These are phyloP conservation scores for Zygosaccharomyces lentus DNA, from an alignment of 805 yeast species.

Conservation along the genomic window DNA sequence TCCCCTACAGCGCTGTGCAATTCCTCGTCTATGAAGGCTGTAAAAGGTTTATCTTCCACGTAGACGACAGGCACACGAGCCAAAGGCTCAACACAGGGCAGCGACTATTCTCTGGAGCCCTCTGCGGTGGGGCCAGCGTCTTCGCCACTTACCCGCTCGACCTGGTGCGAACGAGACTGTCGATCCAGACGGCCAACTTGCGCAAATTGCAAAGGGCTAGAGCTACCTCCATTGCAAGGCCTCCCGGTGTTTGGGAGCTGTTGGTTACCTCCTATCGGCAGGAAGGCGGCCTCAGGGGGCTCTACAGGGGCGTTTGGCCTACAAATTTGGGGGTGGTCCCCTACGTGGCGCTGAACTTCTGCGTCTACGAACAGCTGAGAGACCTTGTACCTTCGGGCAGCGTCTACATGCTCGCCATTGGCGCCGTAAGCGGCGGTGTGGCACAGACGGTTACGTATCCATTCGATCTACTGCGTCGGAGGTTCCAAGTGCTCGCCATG, in stretches of 20 bases:
- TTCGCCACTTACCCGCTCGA: conserved; percentile 88
- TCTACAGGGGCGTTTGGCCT: conserved; percentile 85
- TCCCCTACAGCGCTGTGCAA: conserved; percentile 94
- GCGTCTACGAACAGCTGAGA: conserved; percentile 78
- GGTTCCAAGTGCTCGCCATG: conserved; percentile 90
- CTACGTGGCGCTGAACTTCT: conserved; percentile 87
- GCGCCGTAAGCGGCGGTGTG: conserved; percentile 82
- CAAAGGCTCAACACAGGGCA: conserved; percentile 48
- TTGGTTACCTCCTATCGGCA: conserved; percentile 53
- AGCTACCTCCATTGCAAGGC: conserved; percentile 37
- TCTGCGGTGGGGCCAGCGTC: conserved; percentile 79
- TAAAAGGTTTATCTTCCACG: conserved; percentile 41
- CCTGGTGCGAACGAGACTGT: conserved; percentile 80
- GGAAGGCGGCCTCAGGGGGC: conserved; percentile 79
- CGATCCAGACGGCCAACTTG: conserved; percentile 78
- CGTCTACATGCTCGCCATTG: conserved; percentile 57
- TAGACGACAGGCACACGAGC: conserved; percentile 26
- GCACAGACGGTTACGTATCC: conserved; percentile 93
- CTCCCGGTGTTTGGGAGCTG: conserved; percentile 69
- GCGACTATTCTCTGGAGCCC: conserved; percentile 69
- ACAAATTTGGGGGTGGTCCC: conserved; percentile 94
- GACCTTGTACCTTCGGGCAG: conserved; percentile 43
- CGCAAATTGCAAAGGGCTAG: conserved; percentile 42
- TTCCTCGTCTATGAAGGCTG: conserved; percentile 74
- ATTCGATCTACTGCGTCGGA: conserved; percentile 77